Evolutionary conservation across 1,139 yeast species (phyloP).

Genomic region (Torulaspora globosa): DNA sequence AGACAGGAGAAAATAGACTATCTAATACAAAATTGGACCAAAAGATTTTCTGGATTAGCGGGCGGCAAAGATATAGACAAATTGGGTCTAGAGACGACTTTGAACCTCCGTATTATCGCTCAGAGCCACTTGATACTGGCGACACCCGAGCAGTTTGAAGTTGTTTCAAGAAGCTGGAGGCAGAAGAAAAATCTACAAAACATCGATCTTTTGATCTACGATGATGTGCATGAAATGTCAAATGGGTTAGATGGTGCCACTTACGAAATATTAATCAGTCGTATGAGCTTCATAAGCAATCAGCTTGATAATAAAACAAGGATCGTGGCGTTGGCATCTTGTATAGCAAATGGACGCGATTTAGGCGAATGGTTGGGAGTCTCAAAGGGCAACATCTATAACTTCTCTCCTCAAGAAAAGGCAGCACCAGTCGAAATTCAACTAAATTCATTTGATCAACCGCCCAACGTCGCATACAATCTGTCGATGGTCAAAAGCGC

Average conservation of each 20-base stretch:
- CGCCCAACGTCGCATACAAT: slow-evolving; percentile 49
- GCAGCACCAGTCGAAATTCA: slow-evolving; percentile 55
- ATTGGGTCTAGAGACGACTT: slow-evolving; percentile 58
- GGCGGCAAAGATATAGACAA: slow-evolving; percentile 50
- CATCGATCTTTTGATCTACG: slow-evolving; percentile 66
- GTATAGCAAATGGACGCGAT: slow-evolving; percentile 72
- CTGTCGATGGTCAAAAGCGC: slow-evolving; percentile 51
- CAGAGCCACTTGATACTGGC: slow-evolving; percentile 64
- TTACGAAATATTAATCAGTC: slow-evolving; percentile 66
- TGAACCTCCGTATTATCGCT: slow-evolving; percentile 54
- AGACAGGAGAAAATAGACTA: slow-evolving; percentile 51
- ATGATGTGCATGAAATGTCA: slow-evolving; percentile 72
- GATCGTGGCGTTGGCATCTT: slow-evolving; percentile 61
- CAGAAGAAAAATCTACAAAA: slow-evolving; percentile 64
- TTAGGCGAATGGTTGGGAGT: slow-evolving; percentile 87
- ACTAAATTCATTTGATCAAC: slow-evolving; percentile 48
- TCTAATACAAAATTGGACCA: slow-evolving; percentile 49
- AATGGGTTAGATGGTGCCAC: slow-evolving; percentile 50
- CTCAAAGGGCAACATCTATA: slow-evolving; percentile 51
- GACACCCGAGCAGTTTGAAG: slow-evolving; percentile 76
- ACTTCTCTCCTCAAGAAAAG: slow-evolving; percentile 64
- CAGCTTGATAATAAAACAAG: slow-evolving; percentile 56
- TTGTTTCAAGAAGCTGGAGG: slow-evolving; percentile 75
- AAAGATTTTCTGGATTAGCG: slow-evolving; percentile 44
- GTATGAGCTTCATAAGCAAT: slow-evolving; percentile 65